These are phyloP conservation scores for Vanilla planifolia DNA, from an alignment of 106 monocot genomes.

Conservation along the genomic window DNA sequence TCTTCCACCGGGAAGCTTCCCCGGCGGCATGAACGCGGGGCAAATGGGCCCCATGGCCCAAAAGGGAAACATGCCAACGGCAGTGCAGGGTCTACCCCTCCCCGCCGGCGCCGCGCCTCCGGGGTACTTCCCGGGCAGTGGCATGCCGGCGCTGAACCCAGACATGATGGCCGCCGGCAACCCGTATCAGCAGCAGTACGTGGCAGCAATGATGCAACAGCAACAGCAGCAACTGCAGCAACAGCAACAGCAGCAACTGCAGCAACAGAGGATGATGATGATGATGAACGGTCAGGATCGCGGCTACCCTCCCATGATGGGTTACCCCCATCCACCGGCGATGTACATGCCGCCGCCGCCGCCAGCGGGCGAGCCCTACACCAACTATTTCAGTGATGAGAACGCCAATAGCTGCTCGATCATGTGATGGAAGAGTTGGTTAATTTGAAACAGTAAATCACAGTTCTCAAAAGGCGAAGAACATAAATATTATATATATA, in stretches of 20 bases:
- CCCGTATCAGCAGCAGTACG: conserved; percentile 40
- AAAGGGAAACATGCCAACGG: conserved; percentile 8
- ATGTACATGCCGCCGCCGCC: conserved; percentile 23
- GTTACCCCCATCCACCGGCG: conserved; percentile 15
- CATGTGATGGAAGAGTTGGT: conserved; percentile 29
- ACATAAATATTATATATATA: neutral
- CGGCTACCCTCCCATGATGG: conserved; percentile 19
- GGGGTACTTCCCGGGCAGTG: conserved; percentile 22
- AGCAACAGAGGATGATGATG: conserved; percentile 39
- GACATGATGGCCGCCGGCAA: conserved; percentile 19
- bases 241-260: conserved; percentile 31
- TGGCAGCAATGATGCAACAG: conserved; percentile 20
- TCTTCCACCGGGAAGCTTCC: neutral
- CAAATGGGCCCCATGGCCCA: conserved; percentile 17
- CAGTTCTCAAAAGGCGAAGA: too few relatives aligned
- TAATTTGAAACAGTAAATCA: conserved; percentile 1
- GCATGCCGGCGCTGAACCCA: conserved; percentile 7
- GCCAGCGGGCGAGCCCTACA: conserved; percentile 24
- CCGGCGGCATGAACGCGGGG: neutral
- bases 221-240: conserved; percentile 31
- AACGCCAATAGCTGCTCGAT: conserved; percentile 60
- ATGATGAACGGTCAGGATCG: conserved; percentile 48
- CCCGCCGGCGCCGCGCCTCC: conserved; percentile 26
- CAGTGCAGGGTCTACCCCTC: conserved; percentile 31
- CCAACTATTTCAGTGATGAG: conserved; percentile 53